phyloP scores from a whole-genome alignment of 805 yeast genomes.

The Kodamaea fukazawae region DNA sequence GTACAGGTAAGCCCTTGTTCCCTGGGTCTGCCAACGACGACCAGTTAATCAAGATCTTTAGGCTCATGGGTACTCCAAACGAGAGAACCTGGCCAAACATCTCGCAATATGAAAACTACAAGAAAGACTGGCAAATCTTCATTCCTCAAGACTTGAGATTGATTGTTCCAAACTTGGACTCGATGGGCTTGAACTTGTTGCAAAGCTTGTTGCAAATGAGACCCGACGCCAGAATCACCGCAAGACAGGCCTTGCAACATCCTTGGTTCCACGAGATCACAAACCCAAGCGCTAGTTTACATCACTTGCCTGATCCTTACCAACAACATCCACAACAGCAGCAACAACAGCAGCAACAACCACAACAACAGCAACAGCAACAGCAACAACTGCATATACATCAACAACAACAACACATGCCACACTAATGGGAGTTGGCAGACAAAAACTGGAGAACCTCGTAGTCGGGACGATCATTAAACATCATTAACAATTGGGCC shows the following conservation, averaged over 20 bases:
- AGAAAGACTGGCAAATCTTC: constrained; percentile 78
- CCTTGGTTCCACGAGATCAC: constrained; percentile 82
- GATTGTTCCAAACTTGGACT: constrained; percentile 67
- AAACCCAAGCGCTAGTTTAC: constrained; percentile 36
- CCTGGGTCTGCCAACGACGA: constrained; percentile 97
- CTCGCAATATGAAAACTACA: constrained; percentile 81
- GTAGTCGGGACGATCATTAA: constrained; percentile 10
- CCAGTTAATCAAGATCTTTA: constrained; percentile 86
- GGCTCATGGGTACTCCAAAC: constrained; percentile 94
- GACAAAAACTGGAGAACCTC: constrained; percentile 8
- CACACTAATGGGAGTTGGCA: not conserved
- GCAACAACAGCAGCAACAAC: constrained; percentile 7
- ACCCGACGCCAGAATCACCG: constrained; percentile 59
- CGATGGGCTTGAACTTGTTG: constrained; percentile 65
- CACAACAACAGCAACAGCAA: constrained; percentile 7
- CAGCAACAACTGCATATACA: constrained; percentile 7
- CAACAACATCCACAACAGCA: constrained; percentile 22
- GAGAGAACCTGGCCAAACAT: constrained; percentile 98
- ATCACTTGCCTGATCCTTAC: constrained; percentile 32
- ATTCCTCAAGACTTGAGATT: constrained; percentile 81
- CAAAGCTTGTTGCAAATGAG: constrained; percentile 58
- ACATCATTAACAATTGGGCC: constrained; percentile 15
- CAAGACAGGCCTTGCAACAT: constrained; percentile 61
- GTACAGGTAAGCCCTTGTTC: constrained; percentile 94
- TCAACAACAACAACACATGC: constrained; percentile 4